Conservation (phyloP, 306 rosid genomes). For the Gleditsia sinensis region DNA sequence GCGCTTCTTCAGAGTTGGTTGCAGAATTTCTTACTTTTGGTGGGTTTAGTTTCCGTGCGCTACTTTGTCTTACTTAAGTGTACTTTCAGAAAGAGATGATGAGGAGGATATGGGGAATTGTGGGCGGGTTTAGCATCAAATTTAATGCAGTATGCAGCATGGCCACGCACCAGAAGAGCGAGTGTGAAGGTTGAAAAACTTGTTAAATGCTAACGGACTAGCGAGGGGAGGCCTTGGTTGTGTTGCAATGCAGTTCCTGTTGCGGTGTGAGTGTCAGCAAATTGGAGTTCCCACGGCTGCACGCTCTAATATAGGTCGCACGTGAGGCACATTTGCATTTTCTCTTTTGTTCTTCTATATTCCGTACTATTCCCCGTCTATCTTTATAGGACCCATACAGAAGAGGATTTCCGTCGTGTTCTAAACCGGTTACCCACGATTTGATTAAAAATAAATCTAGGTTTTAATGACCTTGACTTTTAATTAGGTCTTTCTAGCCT, state of each 20-base stretch:
- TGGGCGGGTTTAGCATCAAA: slow-evolving; percentile 42
- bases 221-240: not conserved
- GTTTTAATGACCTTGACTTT: not conserved
- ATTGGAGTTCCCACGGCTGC: slow-evolving; percentile 34
- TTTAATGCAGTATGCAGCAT: not conserved
- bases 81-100: slow-evolving; percentile 29
- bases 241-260: not conserved
- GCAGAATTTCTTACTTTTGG: slow-evolving; percentile 26
- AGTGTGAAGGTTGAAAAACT: not conserved
- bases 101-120: slow-evolving; percentile 37
- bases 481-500: not conserved
- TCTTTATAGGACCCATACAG: not conserved
- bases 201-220: not conserved
- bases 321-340: slow-evolving; percentile 47
- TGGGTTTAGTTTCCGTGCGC: slow-evolving; percentile 26
- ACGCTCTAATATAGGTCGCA: slow-evolving; percentile 43
- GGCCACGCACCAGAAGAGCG: not conserved
- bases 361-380: not conserved
- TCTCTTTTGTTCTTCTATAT: not conserved
- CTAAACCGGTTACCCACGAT: not conserved
- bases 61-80: slow-evolving; percentile 32
- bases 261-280: slow-evolving; percentile 15
- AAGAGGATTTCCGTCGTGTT: not conserved
- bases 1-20: slow-evolving; percentile 7
- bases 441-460: not conserved